Base-by-base conservation (phyloP, 2,329 filamentous ascomycete species). In the Trichoderma afroharzianum region DNA sequence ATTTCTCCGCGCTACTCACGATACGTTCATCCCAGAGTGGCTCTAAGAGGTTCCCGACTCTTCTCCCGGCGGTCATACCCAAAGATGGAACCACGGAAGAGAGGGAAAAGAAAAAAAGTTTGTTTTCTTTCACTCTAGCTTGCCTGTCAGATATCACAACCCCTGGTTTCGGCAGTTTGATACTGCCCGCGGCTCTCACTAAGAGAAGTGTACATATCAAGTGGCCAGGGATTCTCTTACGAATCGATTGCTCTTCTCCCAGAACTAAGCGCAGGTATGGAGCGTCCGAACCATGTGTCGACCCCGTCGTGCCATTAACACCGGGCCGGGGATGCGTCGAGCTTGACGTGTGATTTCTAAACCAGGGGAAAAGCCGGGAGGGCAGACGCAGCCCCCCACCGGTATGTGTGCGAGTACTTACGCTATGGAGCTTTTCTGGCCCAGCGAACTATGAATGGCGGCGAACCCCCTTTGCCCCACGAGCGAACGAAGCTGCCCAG, bases 311-410 rank as follows among this genome's bases (percentile, higher is more conserved):
- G 62, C 24, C 62, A 39, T 39, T 68, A 58, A 58, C 18, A 68
- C 4, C 36, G 36, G 24, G n/a, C 26, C 61, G 8, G 33, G 33
- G 33, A 47, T 63, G 61, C 32, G 47, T 39, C 9, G 32, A 39
- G 21, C 32, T 58, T 43, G 50, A 53, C 28, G n/a, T 55, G 43
- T 18, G 8, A 14, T 33, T 68, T n/a, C 12, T 9, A 55, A 64
- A 12, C 43, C 62, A 55, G 63, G 47, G 47, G 63, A 15, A 33
- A 30, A n/a, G 30, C 30, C 14, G 47, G 47, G 47, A 58, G 43
- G 9, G 14, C 43, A 66, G 36, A 66, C 63, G 47, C 64, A 58
- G 64, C 64, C 53, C 64, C 53, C 64, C 24, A n/a, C 53, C 63
- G 63, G 63, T 58, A 67, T 68, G 64, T n/a, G 18, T 28, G 18